Percentiles rank a stretch among this genome's conserved stretches.
Evolutionary conservation across 1,284 basidiomycete genomes (phyloP).

Genomic region (Naganishia albida): DNA sequence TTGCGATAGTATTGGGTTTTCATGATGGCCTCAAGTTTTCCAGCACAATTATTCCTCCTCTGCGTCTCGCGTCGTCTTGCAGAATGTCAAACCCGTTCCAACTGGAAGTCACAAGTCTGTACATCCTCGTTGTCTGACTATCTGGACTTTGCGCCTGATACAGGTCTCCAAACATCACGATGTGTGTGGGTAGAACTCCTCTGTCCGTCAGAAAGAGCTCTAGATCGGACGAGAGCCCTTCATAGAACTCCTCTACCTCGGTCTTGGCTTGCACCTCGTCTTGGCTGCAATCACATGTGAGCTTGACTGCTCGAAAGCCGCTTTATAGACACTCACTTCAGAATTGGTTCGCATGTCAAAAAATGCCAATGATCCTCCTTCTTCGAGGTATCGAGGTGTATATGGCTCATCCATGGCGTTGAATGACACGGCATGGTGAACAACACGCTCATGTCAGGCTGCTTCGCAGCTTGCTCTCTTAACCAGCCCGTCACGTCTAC

Average conservation of each 20-base stretch:
- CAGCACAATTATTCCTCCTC: constrained; percentile 65
- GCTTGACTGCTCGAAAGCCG: constrained; percentile 40
- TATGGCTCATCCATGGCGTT: constrained; percentile 88
- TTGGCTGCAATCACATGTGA: background rate
- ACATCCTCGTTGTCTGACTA: constrained; percentile 54
- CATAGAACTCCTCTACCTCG: constrained; percentile 20
- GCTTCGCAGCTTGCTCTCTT: constrained; percentile 34
- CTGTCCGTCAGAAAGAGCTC: background rate
- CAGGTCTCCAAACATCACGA: constrained; percentile 73
- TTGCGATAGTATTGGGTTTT: background rate
- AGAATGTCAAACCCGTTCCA: constrained; percentile 65
- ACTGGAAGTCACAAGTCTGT: constrained; percentile 55
- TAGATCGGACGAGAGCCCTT: constrained; percentile 62
- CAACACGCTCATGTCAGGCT: constrained; percentile 60
- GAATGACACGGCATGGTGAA: constrained; percentile 97
- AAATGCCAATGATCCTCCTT: constrained; percentile 68
- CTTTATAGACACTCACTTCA: constrained; percentile 63
- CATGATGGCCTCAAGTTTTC: background rate
- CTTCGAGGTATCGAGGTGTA: constrained; percentile 69
- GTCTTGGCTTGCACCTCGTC: background rate
- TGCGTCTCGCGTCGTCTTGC: constrained; percentile 77
- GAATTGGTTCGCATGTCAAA: constrained; percentile 86
- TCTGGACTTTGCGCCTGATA: constrained; percentile 62
- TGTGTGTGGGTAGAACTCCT: constrained; percentile 67
- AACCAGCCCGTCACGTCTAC: constrained; percentile 64